Percentiles rank a stretch among this genome's conserved stretches.
phyloP scores from a whole-genome alignment of 352 stramenopile species.

The Plasmopara viticola region DNA sequence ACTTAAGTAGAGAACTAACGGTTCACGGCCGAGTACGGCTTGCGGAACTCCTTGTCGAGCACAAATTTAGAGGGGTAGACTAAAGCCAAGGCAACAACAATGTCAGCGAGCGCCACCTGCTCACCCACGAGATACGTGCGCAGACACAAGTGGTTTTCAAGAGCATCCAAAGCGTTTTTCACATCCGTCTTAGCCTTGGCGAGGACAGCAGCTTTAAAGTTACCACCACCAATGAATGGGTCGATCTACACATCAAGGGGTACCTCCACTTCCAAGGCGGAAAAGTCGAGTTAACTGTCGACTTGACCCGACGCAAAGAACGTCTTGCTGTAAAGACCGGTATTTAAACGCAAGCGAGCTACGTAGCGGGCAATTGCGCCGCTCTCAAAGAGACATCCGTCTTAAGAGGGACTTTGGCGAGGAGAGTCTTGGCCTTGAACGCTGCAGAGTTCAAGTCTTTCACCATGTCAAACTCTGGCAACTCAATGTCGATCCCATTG shows the following conservation, averaged over 20 bases:
- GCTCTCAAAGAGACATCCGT: conserved; percentile 82
- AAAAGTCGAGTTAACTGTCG: conserved; percentile 92
- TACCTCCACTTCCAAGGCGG: conserved; percentile 87
- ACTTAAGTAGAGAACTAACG: conserved; percentile 91
- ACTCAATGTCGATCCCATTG: conserved; percentile 82
- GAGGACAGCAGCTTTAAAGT: conserved; percentile 65
- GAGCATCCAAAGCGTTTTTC: conserved; percentile 37
- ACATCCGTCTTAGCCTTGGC: conserved; percentile 89
- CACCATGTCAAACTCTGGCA: conserved; percentile 66
- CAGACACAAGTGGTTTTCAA: conserved; percentile 15
- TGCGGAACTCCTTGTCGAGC: conserved; percentile 84
- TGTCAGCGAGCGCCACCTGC: conserved; percentile 93
- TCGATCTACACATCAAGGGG: conserved; percentile 84
- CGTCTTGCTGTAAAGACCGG: conserved; percentile 77
- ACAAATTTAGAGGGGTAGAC: conserved; percentile 94
- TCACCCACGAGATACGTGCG: conserved; percentile 91
- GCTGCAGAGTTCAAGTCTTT: conserved; percentile 52
- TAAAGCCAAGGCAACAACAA: conserved; percentile 78
- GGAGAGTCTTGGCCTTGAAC: conserved; percentile 82
- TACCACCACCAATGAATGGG: conserved; percentile 81
- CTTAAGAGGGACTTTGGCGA: conserved; percentile 78
- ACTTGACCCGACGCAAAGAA: conserved; percentile 90
- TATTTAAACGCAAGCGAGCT: conserved; percentile 81
- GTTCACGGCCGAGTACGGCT: conserved; percentile 80
- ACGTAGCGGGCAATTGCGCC: conserved; percentile 93